phyloP scores from a whole-genome alignment of 2,329 filamentous ascomycete genomes.

The Chrysoporthe austroafricana region DNA sequence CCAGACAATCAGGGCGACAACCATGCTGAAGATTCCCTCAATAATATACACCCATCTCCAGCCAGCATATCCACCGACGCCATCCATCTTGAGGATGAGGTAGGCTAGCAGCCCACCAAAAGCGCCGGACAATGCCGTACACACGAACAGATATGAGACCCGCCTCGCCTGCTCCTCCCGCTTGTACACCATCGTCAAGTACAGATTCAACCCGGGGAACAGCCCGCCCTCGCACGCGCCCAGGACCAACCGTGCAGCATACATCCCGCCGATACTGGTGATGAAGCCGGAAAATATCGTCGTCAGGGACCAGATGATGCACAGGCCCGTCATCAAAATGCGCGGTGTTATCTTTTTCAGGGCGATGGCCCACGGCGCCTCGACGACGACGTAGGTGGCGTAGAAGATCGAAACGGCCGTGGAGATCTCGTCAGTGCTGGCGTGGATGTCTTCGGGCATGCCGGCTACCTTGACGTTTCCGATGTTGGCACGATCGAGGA shows the following conservation, averaged over 20 bases:
- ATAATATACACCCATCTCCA: slow-evolving; percentile 77
- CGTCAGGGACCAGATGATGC: slow-evolving; percentile 69
- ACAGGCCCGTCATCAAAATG: slow-evolving; percentile 68
- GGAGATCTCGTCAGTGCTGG: slow-evolving; percentile 71
- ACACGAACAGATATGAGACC: slow-evolving; percentile 74
- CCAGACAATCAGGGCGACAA: slow-evolving; percentile 59
- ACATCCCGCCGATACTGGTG: slow-evolving; percentile 64
- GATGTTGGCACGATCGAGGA: slow-evolving; percentile 76
- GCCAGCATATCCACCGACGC: slow-evolving; percentile 63
- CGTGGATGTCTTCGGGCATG: slow-evolving; percentile 63
- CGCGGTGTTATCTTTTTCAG: slow-evolving; percentile 66
- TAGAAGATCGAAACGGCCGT: slow-evolving; percentile 69
- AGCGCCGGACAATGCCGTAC: slow-evolving; percentile 71
- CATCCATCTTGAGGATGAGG: slow-evolving; percentile 74
- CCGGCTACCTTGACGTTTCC: slow-evolving; percentile 70
- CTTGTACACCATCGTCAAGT: slow-evolving; percentile 77
- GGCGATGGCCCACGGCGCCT: slow-evolving; percentile 68
- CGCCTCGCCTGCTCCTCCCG: slow-evolving; percentile 73
- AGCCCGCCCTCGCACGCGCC: slow-evolving; percentile 71
- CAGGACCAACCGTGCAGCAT: slow-evolving; percentile 71
- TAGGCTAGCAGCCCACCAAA: slow-evolving; percentile 75
- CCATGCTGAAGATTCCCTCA: slow-evolving; percentile 49
- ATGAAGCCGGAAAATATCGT: slow-evolving; percentile 72
- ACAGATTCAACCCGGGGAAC: slow-evolving; percentile 70
- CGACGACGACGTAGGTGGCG: slow-evolving; percentile 65